phyloP scores from a whole-genome alignment of 116 monocot genomes.

The Zostera marina region DNA sequence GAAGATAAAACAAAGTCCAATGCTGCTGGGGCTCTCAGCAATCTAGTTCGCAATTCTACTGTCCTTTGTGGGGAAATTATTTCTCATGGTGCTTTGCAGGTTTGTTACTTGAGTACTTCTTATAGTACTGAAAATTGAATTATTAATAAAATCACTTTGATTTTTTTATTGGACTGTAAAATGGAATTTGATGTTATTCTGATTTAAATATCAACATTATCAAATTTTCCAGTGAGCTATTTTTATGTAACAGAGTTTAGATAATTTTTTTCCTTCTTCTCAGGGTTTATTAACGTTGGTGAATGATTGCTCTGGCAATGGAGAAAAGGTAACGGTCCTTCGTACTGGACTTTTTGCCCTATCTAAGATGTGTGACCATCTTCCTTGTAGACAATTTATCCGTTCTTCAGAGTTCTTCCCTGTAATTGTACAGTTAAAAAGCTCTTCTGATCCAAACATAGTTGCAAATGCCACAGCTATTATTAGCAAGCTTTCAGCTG shows the following conservation, averaged over 20 bases:
- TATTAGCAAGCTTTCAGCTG: slow-evolving; percentile 26
- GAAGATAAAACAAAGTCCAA: slow-evolving; percentile 95
- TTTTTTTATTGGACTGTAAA: background rate
- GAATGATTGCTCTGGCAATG: slow-evolving; percentile 39
- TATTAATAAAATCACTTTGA: too few relatives aligned
- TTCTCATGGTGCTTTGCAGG: slow-evolving; percentile 76
- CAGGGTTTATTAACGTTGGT: slow-evolving; percentile 80
- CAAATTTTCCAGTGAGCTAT: background rate
- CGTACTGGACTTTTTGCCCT: slow-evolving; percentile 65
- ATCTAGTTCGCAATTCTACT: slow-evolving; percentile 83
- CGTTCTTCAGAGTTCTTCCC: slow-evolving; percentile 53
- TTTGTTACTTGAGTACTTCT: slow-evolving; percentile 8
- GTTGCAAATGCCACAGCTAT: slow-evolving; percentile 49
- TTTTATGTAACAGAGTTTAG: background rate
- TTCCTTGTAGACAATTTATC: slow-evolving; percentile 49
- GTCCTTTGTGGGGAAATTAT: slow-evolving; percentile 66
- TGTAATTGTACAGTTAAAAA: slow-evolving; percentile 31
- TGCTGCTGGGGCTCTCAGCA: slow-evolving; percentile 95
- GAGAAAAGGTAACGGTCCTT: slow-evolving; percentile 67
- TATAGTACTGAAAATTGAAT: too few relatives aligned
- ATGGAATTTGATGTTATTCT: background rate
- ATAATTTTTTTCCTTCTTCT: background rate
- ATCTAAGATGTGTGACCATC: slow-evolving; percentile 86
- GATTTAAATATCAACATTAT: background rate
- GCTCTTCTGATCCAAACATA: slow-evolving; percentile 46